Conservation (phyloP, 23 red algal genomes). For the Chondrus crispus region DNA sequence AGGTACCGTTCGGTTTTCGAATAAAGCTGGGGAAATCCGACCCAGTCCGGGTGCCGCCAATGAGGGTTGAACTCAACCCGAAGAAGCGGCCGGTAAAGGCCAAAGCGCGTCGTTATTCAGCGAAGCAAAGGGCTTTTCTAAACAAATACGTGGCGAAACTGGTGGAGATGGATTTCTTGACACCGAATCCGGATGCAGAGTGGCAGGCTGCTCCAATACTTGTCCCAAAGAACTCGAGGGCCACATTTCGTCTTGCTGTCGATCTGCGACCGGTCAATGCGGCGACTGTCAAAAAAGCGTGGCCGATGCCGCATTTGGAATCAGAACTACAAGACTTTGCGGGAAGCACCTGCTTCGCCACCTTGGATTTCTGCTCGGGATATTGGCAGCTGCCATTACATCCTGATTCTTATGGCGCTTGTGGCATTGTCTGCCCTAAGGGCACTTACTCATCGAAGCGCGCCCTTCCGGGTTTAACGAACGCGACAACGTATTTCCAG, state of each 20-base stretch:
- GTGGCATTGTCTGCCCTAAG: background rate
- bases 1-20: background rate
- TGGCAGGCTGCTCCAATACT: background rate
- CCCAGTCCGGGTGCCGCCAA: background rate
- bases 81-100: background rate
- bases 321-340: background rate
- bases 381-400: background rate
- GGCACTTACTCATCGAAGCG: background rate
- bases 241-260: background rate
- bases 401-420: background rate
- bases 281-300: background rate
- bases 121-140: background rate
- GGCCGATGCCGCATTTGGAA: background rate
- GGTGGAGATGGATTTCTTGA: constrained; percentile 1
- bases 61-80: background rate
- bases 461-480: background rate
- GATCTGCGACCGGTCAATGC: background rate
- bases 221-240: background rate
- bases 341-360: background rate
- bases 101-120: background rate
- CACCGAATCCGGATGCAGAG: background rate
- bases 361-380: background rate
- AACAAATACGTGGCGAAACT: constrained; percentile 21
- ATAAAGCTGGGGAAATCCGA: background rate
- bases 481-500: constrained; percentile 1